Percentiles rank a stretch among this genome's conserved stretches.
phyloP scores from a whole-genome alignment of 1,284 basidiomycete genomes.

The Ustilago hordei region DNA sequence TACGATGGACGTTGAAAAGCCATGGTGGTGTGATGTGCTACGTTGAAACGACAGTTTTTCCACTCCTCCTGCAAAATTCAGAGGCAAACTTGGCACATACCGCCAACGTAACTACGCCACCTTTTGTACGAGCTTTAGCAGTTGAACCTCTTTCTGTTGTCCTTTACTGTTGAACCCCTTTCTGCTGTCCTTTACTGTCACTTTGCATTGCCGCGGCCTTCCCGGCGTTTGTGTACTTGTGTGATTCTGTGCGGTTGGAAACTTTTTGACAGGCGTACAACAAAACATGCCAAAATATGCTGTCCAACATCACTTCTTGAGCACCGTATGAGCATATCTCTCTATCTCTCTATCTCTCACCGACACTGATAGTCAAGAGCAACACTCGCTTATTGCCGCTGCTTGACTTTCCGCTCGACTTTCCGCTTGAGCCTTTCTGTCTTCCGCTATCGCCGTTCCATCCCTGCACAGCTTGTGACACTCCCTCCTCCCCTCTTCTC shows the following conservation, averaged over 20 bases:
- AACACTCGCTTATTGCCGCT: not conserved
- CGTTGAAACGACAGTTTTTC: not conserved
- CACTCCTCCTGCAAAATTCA: not conserved
- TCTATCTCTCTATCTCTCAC: not conserved
- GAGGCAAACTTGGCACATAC: no score
- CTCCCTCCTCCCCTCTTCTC: not conserved
- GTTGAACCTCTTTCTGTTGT: not conserved
- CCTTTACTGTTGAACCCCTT: not conserved
- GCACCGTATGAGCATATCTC: no score
- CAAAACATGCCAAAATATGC: not conserved
- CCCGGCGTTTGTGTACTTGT: not conserved
- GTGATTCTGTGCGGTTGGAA: slow-evolving; percentile 1
- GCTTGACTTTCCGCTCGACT: not conserved
- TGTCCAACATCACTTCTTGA: not conserved
- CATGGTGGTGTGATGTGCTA: slow-evolving; percentile 11
- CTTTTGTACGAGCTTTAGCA: not conserved
- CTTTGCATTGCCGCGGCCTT: slow-evolving; percentile 23
- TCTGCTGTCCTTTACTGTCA: not conserved
- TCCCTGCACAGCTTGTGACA: no score
- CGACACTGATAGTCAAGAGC: not conserved
- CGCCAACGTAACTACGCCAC: not conserved
- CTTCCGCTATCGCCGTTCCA: slow-evolving; percentile 17
- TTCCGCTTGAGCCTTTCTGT: not conserved
- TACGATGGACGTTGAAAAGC: not conserved
- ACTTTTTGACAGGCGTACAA: slow-evolving; percentile 12